These are phyloP conservation scores for Chlorokybus atmophyticus DNA, from an alignment of 139 green algal genomes.

Conservation along the genomic window DNA sequence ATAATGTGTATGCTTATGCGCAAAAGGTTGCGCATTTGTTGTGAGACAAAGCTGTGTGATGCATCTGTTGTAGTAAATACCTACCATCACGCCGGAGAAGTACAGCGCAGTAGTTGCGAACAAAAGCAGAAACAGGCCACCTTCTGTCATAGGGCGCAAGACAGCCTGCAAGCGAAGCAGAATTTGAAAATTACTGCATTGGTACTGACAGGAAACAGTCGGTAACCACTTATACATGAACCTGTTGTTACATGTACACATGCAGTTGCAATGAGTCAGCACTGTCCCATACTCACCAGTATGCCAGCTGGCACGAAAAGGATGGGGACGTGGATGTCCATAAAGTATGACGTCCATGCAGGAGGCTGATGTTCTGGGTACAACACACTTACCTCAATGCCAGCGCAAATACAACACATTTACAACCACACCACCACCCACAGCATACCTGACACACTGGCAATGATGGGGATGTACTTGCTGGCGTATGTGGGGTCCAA, in stretches of 20 bases:
- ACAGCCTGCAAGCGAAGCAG: conserved; percentile 63
- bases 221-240: no score
- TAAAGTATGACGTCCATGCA: conserved; percentile 81
- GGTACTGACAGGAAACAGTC: no score
- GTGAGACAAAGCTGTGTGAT: neutral
- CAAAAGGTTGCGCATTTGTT: neutral
- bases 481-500: conserved; percentile 84
- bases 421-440: no score
- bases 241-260: no score
- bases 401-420: no score
- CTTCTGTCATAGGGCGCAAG: conserved; percentile 53
- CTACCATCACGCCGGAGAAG: conserved; percentile 50
- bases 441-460: no score
- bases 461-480: conserved; percentile 96
- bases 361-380: conserved; percentile 53
- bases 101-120: conserved; percentile 85
- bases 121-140: conserved; percentile 77
- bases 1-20: neutral
- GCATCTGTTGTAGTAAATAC: neutral
- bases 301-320: conserved; percentile 26
- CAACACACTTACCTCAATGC: no score
- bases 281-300: conserved; percentile 11
- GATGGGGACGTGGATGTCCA: conserved; percentile 36
- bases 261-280: no score
- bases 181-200: no score